These are phyloP conservation scores for Mariannaea sp. DNA, from an alignment of 2,329 filamentous ascomycete genomes.

Conservation along the genomic window DNA sequence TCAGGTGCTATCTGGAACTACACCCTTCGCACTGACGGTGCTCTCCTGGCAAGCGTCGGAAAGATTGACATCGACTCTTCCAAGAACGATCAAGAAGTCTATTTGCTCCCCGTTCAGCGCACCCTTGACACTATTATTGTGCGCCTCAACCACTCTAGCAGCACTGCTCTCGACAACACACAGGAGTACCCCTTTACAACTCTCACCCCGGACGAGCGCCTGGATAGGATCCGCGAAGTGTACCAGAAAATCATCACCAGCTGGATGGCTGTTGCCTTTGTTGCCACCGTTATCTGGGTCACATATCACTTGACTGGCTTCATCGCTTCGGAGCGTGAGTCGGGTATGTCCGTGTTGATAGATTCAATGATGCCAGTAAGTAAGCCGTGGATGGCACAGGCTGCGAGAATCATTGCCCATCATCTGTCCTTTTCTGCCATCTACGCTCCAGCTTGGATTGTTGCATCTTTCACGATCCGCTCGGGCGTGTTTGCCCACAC, in stretches of 20 bases:
- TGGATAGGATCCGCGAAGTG: slow-evolving; percentile 65
- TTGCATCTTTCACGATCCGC: slow-evolving; percentile 69
- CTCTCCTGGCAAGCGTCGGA: slow-evolving; percentile 59
- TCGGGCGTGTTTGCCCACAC: slow-evolving; percentile 69
- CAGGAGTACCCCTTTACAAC: slow-evolving; percentile 79
- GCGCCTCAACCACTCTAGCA: slow-evolving; percentile 50
- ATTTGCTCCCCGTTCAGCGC: slow-evolving; percentile 77
- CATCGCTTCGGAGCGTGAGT: slow-evolving; percentile 83
- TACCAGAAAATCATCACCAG: slow-evolving; percentile 76
- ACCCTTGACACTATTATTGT: slow-evolving; percentile 78
- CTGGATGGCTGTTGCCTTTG: slow-evolving; percentile 78
- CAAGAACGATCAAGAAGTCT: slow-evolving; percentile 77
- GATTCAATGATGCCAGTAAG: slow-evolving; percentile 89
- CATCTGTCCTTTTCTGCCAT: slow-evolving; percentile 80
- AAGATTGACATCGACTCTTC: slow-evolving; percentile 67
- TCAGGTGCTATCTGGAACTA: slow-evolving; percentile 78
- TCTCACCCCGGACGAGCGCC: slow-evolving; percentile 68
- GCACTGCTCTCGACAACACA: slow-evolving; percentile 43
- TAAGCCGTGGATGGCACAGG: slow-evolving; percentile 75
- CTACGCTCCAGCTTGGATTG: slow-evolving; percentile 82
- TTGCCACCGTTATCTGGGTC: slow-evolving; percentile 79
- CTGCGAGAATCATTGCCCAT: slow-evolving; percentile 76
- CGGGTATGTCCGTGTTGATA: slow-evolving; percentile 84
- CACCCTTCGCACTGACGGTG: slow-evolving; percentile 76
- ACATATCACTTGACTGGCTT: slow-evolving; percentile 87